Evolutionary conservation across 1,284 basidiomycete species (phyloP).

Genomic region (Stereum hirsutum): DNA sequence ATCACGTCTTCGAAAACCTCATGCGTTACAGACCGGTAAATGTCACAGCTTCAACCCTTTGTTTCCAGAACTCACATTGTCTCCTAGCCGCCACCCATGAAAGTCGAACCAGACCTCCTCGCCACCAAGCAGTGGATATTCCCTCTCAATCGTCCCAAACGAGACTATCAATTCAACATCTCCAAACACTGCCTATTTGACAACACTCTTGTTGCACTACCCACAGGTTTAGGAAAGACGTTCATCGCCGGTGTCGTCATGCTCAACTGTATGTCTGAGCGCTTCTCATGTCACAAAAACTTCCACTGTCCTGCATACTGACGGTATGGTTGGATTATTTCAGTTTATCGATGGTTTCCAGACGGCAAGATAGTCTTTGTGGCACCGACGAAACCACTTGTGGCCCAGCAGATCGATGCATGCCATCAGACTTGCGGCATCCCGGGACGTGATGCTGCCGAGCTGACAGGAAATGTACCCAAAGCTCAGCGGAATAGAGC

Average conservation of each 20-base stretch:
- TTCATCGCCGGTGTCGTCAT: slow-evolving; percentile 98
- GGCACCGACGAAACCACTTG: slow-evolving; percentile 93
- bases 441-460: slow-evolving; percentile 78
- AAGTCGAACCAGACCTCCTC: slow-evolving; percentile 65
- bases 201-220: slow-evolving; percentile 91
- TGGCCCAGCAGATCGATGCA: slow-evolving; percentile 90
- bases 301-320: neutral
- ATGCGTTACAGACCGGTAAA: neutral
- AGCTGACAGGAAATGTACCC: slow-evolving; percentile 75
- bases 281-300: neutral
- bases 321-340: neutral
- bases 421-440: slow-evolving; percentile 94
- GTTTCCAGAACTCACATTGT: neutral
- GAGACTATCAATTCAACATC: slow-evolving; percentile 96
- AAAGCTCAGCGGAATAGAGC: slow-evolving; percentile 41
- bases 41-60: neutral
- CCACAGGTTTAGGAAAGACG: slow-evolving; percentile 96
- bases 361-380: slow-evolving; percentile 92
- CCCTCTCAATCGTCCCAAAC: slow-evolving; percentile 81
- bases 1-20: neutral
- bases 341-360: slow-evolving; percentile 92
- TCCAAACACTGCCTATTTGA: slow-evolving; percentile 82
- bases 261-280: slow-evolving; percentile 67
- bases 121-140: slow-evolving; percentile 87
- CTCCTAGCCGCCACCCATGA: slow-evolving; percentile 67